Conservation (phyloP, 2,329 filamentous ascomycete genomes). For the Dothideomycetes sp. region DNA sequence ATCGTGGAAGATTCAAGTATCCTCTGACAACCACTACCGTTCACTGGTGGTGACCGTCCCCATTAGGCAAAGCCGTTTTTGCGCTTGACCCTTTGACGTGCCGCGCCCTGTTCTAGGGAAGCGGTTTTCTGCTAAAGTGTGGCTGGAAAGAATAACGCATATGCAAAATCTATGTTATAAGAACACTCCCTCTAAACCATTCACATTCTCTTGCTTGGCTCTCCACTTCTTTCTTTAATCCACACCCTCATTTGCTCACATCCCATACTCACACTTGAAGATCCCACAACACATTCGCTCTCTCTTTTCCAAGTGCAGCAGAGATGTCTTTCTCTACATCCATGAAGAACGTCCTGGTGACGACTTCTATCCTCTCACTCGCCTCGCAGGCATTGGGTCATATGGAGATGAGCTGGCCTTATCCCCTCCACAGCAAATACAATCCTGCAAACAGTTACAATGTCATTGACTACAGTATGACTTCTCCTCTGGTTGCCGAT, state of each 20-base stretch:
- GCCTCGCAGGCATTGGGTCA: conserved; percentile 26
- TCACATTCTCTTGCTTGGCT: conserved; percentile 8
- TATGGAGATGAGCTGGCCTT: conserved; percentile 49
- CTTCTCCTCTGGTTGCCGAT: conserved; percentile 50
- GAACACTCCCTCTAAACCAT: conserved; percentile 4
- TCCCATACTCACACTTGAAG: not conserved
- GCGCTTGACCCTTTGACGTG: conserved; percentile 10
- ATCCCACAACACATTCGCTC: not conserved
- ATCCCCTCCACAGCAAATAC: conserved; percentile 43
- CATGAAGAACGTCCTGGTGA: conserved; percentile 10
- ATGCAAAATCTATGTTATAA: conserved; percentile 7
- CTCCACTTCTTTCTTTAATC: conserved; percentile 7
- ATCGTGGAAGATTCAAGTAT: not conserved
- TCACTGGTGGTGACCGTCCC: no score
- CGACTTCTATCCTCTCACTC: conserved; percentile 10
- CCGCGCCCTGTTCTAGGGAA: conserved; percentile 5
- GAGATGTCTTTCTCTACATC: conserved; percentile 4
- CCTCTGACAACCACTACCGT: conserved; percentile 11
- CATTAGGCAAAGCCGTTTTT: conserved; percentile 12
- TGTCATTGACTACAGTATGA: conserved; percentile 61
- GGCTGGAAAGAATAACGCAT: conserved; percentile 8
- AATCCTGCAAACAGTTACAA: conserved; percentile 37
- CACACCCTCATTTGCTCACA: not conserved
- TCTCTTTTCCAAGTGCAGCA: not conserved
- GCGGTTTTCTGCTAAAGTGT: conserved; percentile 5